A percentile compares a stretch with the other conserved stretches of the same genome.
phyloP scores from a whole-genome alignment of 768 basidiomycete genomes.

The Lentinula sp. region DNA sequence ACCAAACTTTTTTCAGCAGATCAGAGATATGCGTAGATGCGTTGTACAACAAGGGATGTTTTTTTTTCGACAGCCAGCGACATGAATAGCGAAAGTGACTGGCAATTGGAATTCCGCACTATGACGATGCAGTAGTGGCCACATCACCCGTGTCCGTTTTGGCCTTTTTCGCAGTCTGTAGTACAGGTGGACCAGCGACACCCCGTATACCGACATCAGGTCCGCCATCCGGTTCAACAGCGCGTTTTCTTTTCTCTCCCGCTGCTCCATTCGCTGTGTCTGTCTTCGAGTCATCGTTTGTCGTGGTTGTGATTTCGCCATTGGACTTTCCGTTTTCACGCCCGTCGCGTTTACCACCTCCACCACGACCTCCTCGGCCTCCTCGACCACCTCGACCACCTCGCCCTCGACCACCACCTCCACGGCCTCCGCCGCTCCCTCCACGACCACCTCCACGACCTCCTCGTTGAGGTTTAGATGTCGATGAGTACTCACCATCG shows the following conservation, averaged over 20 bases:
- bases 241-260: conserved; percentile 75
- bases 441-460: conserved; percentile 35
- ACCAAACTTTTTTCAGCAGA: too few species aligned
- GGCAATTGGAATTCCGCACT: neutral
- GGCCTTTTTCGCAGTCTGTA: conserved; percentile 36
- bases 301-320: conserved; percentile 14
- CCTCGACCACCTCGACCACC: conserved; percentile 26
- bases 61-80: too few species aligned
- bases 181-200: conserved; percentile 46
- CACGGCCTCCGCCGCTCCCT: conserved; percentile 28
- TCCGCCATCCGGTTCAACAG: conserved; percentile 73
- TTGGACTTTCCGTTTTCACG: conserved; percentile 7
- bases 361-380: conserved; percentile 22
- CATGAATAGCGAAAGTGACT: too few species aligned
- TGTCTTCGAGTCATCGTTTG: conserved; percentile 13
- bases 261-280: conserved; percentile 29
- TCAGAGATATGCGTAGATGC: too few species aligned
- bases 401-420: conserved; percentile 37
- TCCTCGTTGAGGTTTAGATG: conserved; percentile 17
- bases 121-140: neutral
- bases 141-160: conserved; percentile 26
- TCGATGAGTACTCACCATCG: conserved; percentile 12
- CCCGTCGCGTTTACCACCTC: neutral
- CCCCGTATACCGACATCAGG: conserved; percentile 64
- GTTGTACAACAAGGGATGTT: too few species aligned